Evolutionary conservation across 2,329 filamentous ascomycete genomes (phyloP).

Genomic region (Alternaria viburni): DNA sequence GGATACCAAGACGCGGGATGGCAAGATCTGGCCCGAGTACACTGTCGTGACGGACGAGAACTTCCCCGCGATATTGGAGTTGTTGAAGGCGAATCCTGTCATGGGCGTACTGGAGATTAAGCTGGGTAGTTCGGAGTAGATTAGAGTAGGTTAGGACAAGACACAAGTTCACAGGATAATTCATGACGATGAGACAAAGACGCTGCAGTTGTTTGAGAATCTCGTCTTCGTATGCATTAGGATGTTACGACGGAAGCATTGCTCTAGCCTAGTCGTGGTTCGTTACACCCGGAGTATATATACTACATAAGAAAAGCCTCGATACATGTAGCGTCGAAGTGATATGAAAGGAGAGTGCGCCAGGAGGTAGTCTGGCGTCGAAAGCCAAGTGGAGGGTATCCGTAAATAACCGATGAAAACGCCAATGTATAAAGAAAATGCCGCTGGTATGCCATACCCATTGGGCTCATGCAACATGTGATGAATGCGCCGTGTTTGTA

Average conservation of each 20-base stretch:
- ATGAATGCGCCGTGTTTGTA: slow-evolving; percentile 6
- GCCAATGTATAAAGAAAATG: slow-evolving; percentile 16
- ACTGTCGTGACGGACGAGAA: slow-evolving; percentile 44
- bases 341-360: not conserved
- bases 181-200: not conserved
- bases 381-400: slow-evolving; percentile 43
- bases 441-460: not conserved
- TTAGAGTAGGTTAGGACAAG: not conserved
- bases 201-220: not conserved
- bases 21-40: slow-evolving; percentile 44
- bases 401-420: slow-evolving; percentile 25
- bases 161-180: not conserved
- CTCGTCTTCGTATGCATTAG: not conserved
- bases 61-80: slow-evolving; percentile 33
- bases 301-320: not conserved
- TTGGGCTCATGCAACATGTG: not conserved
- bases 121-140: slow-evolving; percentile 27
- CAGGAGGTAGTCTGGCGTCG: not conserved
- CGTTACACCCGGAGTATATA: slow-evolving; percentile 1
- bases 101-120: slow-evolving; percentile 44
- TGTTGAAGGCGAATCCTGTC: slow-evolving; percentile 31
- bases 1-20: slow-evolving; percentile 34
- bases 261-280: not conserved
- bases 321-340: not conserved
- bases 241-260: not conserved